Base-by-base conservation (phyloP, 148 eudicot genomes). In the Vaccinium myrtillus region DNA sequence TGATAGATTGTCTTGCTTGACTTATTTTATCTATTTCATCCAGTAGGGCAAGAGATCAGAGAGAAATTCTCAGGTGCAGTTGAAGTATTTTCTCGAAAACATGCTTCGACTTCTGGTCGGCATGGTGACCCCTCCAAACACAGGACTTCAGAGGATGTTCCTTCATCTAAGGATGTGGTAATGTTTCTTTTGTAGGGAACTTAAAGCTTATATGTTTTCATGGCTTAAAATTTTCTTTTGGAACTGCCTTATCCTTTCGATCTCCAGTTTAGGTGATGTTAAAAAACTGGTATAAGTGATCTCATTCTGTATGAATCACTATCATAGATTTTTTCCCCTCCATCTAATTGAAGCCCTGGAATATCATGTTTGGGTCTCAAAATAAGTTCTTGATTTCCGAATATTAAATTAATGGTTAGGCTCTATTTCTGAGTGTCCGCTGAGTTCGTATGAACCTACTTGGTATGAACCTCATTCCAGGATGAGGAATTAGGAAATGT, bases 131-230 rank as follows among this genome's bases (percentile, higher is more conserved):
- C 88, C 43, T 79, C 92, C 67, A 92, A 89, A 89, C 88, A 88
- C 50, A 90, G 90, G 86, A 87, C 77, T 84, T 87, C 93, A 54
- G 98, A 92, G 77, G 95, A 90, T 89, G 86, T 92, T 78, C 86
- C 93, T 75, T 88, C 94, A 53, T 92, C 97, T 59, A 92, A 93
- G 88, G 94, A 97, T 71, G 90, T 90, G 98, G 99, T 97, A 93
- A 81, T 51, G 39, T 83, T 67, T 56, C 54, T 49, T 18, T 36
- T 19, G 16, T 25, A 5, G 6, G 82, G 27, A 49, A 5, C 46
- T 43, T 43, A 3, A 43, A 3, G 46, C 46, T 43, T 43, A 4
- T 43, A 4, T 43, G 46, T 43, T 43, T 43, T 43, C 46, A 43
- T 5, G 46, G 46, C 46, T 43, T 43, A 43, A 43, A 43, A 43